Evolutionary conservation across 257 asterid genomes (phyloP).

Genomic region (Phtheirospermum japonicum): DNA sequence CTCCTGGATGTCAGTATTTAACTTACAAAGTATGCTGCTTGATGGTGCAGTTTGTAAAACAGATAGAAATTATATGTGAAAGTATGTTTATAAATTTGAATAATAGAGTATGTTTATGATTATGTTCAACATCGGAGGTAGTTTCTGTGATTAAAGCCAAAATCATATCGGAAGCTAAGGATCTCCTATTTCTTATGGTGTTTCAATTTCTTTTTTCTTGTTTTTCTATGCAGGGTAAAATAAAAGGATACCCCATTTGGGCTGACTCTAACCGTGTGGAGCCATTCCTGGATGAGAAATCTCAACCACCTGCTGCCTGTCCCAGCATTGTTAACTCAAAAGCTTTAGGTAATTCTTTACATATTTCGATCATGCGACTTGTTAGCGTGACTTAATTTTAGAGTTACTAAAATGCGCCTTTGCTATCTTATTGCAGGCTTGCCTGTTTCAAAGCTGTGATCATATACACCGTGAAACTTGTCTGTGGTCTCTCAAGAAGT

Average conservation of each 20-base stretch:
- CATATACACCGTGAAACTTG: not conserved
- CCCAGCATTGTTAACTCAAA: constrained; percentile 92
- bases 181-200: not conserved
- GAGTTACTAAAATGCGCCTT: not conserved
- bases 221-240: constrained; percentile 53
- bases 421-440: not conserved
- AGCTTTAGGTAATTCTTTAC: constrained; percentile 56
- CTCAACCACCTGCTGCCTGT: constrained; percentile 84
- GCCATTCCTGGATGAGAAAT: constrained; percentile 58
- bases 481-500: too few relatives aligned
- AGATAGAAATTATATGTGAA: not conserved
- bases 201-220: not conserved
- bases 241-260: constrained; percentile 87
- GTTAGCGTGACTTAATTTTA: not conserved
- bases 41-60: not conserved
- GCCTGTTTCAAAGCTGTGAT: constrained; percentile 3
- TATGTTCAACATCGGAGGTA: not conserved
- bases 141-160: not conserved
- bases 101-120: not conserved
- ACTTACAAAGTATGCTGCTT: not conserved
- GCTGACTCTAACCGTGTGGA: constrained; percentile 71
- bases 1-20: too few relatives aligned
- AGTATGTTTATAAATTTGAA: not conserved
- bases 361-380: not conserved
- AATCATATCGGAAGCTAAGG: not conserved